phyloP scores from a whole-genome alignment of 805 yeast genomes.

The Yamadazyma laniorum region DNA sequence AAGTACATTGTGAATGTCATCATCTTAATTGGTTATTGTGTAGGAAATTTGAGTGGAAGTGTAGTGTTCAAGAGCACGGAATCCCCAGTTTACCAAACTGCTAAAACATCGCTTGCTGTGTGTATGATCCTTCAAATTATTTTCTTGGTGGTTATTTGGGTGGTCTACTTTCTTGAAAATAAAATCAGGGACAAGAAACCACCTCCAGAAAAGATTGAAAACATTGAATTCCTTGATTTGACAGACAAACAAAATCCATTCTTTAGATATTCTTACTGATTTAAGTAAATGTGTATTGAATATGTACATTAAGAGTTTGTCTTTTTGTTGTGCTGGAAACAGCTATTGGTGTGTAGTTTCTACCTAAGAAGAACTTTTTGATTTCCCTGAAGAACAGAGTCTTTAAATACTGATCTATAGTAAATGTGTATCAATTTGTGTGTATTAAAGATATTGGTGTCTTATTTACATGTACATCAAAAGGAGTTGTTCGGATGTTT shows the following conservation, averaged over 20 bases:
- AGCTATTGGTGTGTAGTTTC: too few relatives aligned
- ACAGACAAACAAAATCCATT: slow-evolving; percentile 54
- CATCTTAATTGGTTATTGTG: slow-evolving; percentile 48
- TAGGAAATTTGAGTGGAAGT: slow-evolving; percentile 57
- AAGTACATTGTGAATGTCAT: slow-evolving; percentile 47
- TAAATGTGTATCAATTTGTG: too few relatives aligned
- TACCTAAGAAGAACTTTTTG: too few relatives aligned
- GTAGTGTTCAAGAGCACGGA: slow-evolving; percentile 45
- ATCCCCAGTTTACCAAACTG: slow-evolving; percentile 45
- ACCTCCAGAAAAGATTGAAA: slow-evolving; percentile 25
- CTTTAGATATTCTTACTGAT: slow-evolving; percentile 42
- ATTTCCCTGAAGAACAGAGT: too few relatives aligned
- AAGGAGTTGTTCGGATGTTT: slow-evolving; percentile 21
- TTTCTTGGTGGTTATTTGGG: slow-evolving; percentile 24
- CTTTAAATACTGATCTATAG: too few relatives aligned
- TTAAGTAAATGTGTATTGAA: background rate
- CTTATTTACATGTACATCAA: slow-evolving; percentile 1
- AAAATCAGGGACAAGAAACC: slow-evolving; percentile 30
- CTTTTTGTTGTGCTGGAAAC: background rate
- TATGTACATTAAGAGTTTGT: background rate
- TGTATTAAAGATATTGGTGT: too few relatives aligned
- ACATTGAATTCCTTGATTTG: slow-evolving; percentile 50
- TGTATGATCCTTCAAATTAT: slow-evolving; percentile 27
- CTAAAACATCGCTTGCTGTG: slow-evolving; percentile 40
- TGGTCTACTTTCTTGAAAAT: slow-evolving; percentile 34